Percentiles rank a stretch among this genome's conserved stretches.
These are phyloP conservation scores for Lablab purpureus DNA, from an alignment of 306 rosid species.

Conservation along the genomic window DNA sequence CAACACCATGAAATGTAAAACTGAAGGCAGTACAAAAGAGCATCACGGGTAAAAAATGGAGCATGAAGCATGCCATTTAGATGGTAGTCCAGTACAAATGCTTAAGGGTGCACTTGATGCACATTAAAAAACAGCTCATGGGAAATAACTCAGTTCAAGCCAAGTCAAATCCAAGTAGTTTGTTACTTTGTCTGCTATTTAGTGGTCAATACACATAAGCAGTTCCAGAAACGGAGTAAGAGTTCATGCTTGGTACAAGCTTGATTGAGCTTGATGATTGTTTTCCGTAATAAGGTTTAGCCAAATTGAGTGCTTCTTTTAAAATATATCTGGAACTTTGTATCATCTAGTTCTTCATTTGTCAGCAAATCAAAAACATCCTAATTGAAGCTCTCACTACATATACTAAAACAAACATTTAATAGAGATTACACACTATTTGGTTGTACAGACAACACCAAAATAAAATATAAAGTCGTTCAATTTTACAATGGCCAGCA, in stretches of 20 bases:
- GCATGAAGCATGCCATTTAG: background rate
- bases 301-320: no score
- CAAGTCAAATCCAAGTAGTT: no score
- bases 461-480: background rate
- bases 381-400: background rate
- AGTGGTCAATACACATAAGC: background rate
- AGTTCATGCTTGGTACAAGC: no score
- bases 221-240: no score
- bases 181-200: no score
- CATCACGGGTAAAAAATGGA: no score
- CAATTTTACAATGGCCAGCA: conserved; percentile 14
- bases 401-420: background rate
- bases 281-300: no score
- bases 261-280: no score
- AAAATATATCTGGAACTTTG: no score
- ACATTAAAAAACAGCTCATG: background rate
- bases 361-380: background rate
- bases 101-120: background rate
- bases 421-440: background rate
- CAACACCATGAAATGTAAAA: no score
- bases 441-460: background rate
- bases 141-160: background rate
- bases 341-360: no score
- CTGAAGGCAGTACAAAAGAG: no score
- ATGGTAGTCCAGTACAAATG: conserved; percentile 14